Conservation (phyloP, 768 basidiomycete species). For the Krasilnikovozyma curviuscula region DNA sequence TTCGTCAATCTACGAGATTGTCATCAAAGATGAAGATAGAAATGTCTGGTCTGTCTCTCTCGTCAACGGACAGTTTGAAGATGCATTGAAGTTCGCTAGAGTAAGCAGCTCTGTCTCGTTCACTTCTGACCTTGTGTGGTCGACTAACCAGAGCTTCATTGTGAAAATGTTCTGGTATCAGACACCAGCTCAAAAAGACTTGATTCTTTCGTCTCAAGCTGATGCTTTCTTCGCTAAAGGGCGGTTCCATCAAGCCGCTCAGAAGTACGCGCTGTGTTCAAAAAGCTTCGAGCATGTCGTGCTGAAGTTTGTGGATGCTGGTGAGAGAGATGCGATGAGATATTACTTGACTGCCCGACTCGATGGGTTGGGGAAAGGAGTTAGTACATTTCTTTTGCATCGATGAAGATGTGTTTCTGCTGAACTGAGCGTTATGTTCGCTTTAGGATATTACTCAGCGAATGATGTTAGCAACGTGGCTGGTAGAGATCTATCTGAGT, state of each 20-base stretch:
- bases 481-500: slow-evolving; percentile 88
- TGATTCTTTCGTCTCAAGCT: slow-evolving; percentile 65
- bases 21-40: slow-evolving; percentile 67
- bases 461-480: slow-evolving; percentile 96
- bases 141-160: no score
- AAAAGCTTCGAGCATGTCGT: slow-evolving; percentile 79
- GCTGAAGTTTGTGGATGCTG: slow-evolving; percentile 70
- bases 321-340: slow-evolving; percentile 73
- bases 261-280: slow-evolving; percentile 65
- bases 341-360: slow-evolving; percentile 75
- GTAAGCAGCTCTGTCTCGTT: slow-evolving; percentile 28
- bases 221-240: slow-evolving; percentile 56
- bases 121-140: background rate
- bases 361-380: slow-evolving; percentile 64
- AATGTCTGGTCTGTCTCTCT: slow-evolving; percentile 89
- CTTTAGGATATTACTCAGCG: slow-evolving; percentile 71
- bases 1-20: slow-evolving; percentile 69
- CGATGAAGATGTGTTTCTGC: background rate
- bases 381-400: slow-evolving; percentile 27
- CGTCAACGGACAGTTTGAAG: slow-evolving; percentile 53
- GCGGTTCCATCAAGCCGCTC: slow-evolving; percentile 76
- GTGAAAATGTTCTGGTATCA: slow-evolving; percentile 25
- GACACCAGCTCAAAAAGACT: slow-evolving; percentile 74
- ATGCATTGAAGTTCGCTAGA: slow-evolving; percentile 62
- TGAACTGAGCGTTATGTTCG: background rate